Evolutionary conservation across 805 yeast species (phyloP).

Genomic region (Candida jianshihensis): DNA sequence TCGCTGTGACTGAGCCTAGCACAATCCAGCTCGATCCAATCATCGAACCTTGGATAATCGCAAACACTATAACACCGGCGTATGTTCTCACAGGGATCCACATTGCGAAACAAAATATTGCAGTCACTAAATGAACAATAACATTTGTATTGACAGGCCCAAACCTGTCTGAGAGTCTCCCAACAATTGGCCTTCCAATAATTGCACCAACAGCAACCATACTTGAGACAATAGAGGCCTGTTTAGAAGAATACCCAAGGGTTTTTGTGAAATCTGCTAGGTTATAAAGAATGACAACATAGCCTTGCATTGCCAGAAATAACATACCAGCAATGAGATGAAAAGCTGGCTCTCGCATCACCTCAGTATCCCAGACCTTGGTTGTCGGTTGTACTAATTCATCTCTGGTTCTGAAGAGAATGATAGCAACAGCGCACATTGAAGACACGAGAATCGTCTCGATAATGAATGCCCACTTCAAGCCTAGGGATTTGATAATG

Average conservation of each 20-base stretch:
- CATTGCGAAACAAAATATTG: slow-evolving; percentile 39
- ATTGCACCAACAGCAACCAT: slow-evolving; percentile 53
- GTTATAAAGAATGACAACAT: slow-evolving; percentile 51
- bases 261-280: slow-evolving; percentile 54
- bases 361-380: slow-evolving; percentile 34
- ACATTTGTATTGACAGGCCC: slow-evolving; percentile 46
- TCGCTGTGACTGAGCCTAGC: slow-evolving; percentile 42
- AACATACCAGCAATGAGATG: slow-evolving; percentile 36
- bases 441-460: slow-evolving; percentile 31
- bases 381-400: slow-evolving; percentile 28
- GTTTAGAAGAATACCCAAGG: slow-evolving; percentile 46
- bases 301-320: slow-evolving; percentile 49
- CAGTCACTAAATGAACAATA: slow-evolving; percentile 31
- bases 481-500: slow-evolving; percentile 24
- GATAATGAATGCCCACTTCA: slow-evolving; percentile 30
- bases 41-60: slow-evolving; percentile 43
- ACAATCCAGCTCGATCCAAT: slow-evolving; percentile 62
- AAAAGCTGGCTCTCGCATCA: slow-evolving; percentile 34
- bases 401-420: slow-evolving; percentile 32
- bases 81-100: slow-evolving; percentile 53
- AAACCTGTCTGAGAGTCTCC: slow-evolving; percentile 39
- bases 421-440: slow-evolving; percentile 27
- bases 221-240: slow-evolving; percentile 54
- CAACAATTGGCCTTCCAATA: slow-evolving; percentile 50
- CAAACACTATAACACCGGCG: slow-evolving; percentile 48